phyloP scores from a whole-genome alignment of 2,329 filamentous ascomycete genomes.

The Ceratocystis cacaofunesta region DNA sequence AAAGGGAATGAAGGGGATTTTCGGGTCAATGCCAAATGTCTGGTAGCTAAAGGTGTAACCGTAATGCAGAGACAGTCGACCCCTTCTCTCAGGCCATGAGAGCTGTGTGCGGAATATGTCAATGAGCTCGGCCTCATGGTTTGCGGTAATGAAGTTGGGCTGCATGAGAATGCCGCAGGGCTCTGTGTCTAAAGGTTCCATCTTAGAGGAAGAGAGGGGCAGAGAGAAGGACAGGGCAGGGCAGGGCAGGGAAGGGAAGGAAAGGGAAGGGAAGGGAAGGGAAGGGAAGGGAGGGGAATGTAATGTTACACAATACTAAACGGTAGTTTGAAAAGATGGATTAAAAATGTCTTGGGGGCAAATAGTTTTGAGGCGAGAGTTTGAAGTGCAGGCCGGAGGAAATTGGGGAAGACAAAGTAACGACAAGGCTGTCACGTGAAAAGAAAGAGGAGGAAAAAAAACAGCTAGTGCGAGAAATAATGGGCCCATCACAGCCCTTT shows the following conservation, averaged over 20 bases:
- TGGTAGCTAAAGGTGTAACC: constrained; percentile 45
- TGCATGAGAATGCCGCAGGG: constrained; percentile 31
- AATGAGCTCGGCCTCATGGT: constrained; percentile 32
- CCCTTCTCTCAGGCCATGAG: constrained; percentile 30
- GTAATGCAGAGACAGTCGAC: constrained; percentile 37
- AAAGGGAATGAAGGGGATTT: constrained; percentile 35
- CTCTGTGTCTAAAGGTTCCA: constrained; percentile 20
- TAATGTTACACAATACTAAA: not conserved
- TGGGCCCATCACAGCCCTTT: not conserved
- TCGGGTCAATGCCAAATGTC: constrained; percentile 38
- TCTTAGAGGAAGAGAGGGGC: constrained; percentile 7
- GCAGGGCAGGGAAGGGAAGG: not conserved
- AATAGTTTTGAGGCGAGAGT: not conserved
- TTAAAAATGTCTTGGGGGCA: not conserved
- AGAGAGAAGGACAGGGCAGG: not conserved
- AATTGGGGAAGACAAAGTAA: not conserved
- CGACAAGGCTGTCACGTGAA: not conserved
- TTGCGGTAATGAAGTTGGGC: constrained; percentile 31
- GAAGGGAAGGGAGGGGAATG: too few species aligned
- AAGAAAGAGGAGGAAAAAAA: not conserved
- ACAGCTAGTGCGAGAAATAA: not conserved
- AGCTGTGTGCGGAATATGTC: constrained; percentile 31
- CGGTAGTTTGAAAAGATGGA: not conserved
- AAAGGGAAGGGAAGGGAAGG: not conserved
- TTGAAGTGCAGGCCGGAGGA: not conserved